Evolutionary conservation across 2,329 filamentous ascomycete genomes (phyloP), one percentile per base, ranked within the genome.

Genomic region (Stagonosporopsis chrysanthemi): DNA sequence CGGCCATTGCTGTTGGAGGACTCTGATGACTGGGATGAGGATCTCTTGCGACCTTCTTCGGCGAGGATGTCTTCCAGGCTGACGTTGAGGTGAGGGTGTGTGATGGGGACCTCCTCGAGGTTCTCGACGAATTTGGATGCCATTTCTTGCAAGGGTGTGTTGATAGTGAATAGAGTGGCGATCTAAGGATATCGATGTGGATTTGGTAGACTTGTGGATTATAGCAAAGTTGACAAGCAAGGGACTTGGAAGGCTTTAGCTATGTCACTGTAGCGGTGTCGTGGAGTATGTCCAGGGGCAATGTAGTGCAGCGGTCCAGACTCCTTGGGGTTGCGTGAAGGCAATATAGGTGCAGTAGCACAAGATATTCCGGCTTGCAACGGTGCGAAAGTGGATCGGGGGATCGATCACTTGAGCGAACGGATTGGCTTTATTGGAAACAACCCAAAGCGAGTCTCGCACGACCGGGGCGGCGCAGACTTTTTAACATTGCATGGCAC

Each of bases 91-190:
- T 75, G 72, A 28, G 74, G 73, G 41, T 77, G 73, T 22, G 69
- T 72, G 60, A 73, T 74, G 17, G 72, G 69, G 19, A 72, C 71
- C 58, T 73, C 69, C 57, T 76, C 71, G 52, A 77, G 71, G 62
- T 75, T 72, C 50, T 77, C 75, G 47, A 73, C 72, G 46, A 77
- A 77, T 46, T 76, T 75, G 26, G 74, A 77, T 17, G 70, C 64
- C 68, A 75, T 75, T 56, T 53, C 64, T 53, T 57, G 45, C 42
- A 24, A 17, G 28, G 23, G 40, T 31, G 19, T 23, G 33, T 35
- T 35, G 39, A 29, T 19, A 11, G 5, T 19, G 1, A 29, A 17
- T 45, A 17, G 9, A 26, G 35, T 29, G 19, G 39, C 38, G 23
- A 46, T 50, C 26, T 40, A 19, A 43, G 12, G 22, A 22, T 40